phyloP scores from a whole-genome alignment of 1,284 basidiomycete genomes.

The Ustilago curta region DNA sequence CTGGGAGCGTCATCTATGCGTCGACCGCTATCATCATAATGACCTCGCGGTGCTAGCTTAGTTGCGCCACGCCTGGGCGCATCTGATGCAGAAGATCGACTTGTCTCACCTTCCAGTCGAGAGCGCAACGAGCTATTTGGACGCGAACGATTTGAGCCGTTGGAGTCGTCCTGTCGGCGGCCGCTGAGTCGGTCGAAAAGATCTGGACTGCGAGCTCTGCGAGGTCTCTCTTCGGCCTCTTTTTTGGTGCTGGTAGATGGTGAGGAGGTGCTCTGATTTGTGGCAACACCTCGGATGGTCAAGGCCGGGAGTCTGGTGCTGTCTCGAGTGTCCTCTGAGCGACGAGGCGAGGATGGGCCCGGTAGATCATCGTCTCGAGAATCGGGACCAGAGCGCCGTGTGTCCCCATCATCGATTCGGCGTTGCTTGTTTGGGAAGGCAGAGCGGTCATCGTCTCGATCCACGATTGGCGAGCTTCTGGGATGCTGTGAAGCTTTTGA shows the following conservation, averaged over 20 bases:
- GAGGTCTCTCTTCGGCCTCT: slow-evolving; percentile 9
- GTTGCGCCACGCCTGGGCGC: slow-evolving; percentile 7
- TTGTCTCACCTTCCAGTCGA: slow-evolving; percentile 9
- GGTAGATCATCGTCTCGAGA: slow-evolving; percentile 9
- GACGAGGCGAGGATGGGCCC: slow-evolving; percentile 18
- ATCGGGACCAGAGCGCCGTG: slow-evolving; percentile 1
- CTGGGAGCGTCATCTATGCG: slow-evolving; percentile 24
- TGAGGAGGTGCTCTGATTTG: slow-evolving; percentile 19
- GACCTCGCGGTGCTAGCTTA: slow-evolving; percentile 36
- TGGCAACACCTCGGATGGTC: slow-evolving; percentile 35
- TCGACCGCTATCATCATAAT: slow-evolving; percentile 38
- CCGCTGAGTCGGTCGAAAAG: slow-evolving; percentile 31
- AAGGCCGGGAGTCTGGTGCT: slow-evolving; percentile 16
- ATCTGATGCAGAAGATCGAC: slow-evolving; percentile 8
- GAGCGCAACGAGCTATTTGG: slow-evolving; percentile 24
- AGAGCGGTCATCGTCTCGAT: slow-evolving; percentile 16
- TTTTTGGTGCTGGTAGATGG: slow-evolving; percentile 1
- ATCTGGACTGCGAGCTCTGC: slow-evolving; percentile 30
- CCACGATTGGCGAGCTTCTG: slow-evolving; percentile 5
- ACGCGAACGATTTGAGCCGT: slow-evolving; percentile 17
- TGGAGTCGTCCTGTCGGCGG: slow-evolving; percentile 20
- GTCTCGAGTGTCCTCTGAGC: slow-evolving; percentile 16
- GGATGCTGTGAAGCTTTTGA: slow-evolving; percentile 14
- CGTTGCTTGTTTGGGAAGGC: slow-evolving; percentile 35
- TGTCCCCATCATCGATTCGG: slow-evolving; percentile 22